Base-by-base conservation (phyloP, 164 flowering plant genomes). In the Malania oleifera region DNA sequence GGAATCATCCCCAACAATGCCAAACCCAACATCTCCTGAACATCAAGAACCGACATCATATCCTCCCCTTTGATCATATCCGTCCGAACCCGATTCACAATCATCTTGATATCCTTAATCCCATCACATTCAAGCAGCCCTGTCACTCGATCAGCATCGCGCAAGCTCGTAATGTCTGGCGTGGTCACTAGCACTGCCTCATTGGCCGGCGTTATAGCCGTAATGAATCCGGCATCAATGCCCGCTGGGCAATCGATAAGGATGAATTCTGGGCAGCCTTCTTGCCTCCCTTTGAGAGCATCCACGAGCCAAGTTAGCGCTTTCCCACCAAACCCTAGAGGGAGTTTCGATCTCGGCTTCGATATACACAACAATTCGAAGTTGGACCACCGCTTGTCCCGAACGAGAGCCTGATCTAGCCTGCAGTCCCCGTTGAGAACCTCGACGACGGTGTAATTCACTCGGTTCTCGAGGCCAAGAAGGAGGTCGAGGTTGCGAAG, bases 51-150 rank as follows among this genome's bases (percentile, higher is more conserved):
- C 6, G 96, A 87, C 99, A 93, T 93, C 99, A 93, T 93, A 71
- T 93, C 99, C 73, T 93, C 99, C 3, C 99, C 99, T 54, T 80
- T 78, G 18, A 93, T 93, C 97, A 93, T 76, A 77, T 93, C 99
- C 0, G 96, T 88, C 70, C 99, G 62, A 19, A 90, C 97, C 72
- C 99, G 52, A 54, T 93, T 93, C 62, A 93, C 99, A 31, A 93
- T 78, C 99, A 93, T 93, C 81, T 93, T 93, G 10, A 93, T 82
- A 67, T 93, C 99, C 79, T 88, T 87, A 26, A 93, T 90, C 15
- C 97, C 99, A 67, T 93, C 99, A 41, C 97, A 93, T 49, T 93
- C 99, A 7, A 90, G 67, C 74, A 93, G 57, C 1, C 99, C 99
- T 0, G 84, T 88, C 0, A 93, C 99, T 46, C 99, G 75, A 73